Percentiles rank a stretch among this genome's conserved stretches.
Conservation (phyloP, 306 rosid species). For the Cotoneaster glaucophyllus region DNA sequence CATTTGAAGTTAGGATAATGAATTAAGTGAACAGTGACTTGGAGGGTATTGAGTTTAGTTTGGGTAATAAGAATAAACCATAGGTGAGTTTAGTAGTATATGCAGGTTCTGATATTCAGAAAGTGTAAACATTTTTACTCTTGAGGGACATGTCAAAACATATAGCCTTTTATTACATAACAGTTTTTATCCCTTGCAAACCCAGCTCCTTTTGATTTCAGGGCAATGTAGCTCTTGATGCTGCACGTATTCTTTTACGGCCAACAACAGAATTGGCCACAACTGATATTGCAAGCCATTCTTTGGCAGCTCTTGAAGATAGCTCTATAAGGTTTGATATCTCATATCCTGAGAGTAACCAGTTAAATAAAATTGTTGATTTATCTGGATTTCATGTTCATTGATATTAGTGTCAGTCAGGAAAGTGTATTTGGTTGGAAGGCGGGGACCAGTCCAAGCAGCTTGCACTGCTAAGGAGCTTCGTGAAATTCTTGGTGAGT, state of each 20-base stretch:
- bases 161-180: neutral
- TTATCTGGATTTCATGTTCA: conserved; percentile 5
- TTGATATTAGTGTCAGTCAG: conserved; percentile 33
- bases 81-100: neutral
- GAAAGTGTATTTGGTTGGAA: conserved; percentile 88
- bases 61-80: neutral
- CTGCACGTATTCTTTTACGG: conserved; percentile 77
- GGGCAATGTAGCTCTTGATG: conserved; percentile 98
- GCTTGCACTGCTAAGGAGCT: conserved; percentile 94
- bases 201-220: conserved; percentile 27
- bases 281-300: conserved; percentile 82
- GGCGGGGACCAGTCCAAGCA: conserved; percentile 97
- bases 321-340: conserved; percentile 70
- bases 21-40: neutral
- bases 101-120: neutral
- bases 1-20: neutral
- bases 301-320: conserved; percentile 65
- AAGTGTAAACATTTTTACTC: neutral
- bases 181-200: conserved; percentile 7
- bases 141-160: neutral
- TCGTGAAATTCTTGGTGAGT: conserved; percentile 86
- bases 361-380: conserved; percentile 4
- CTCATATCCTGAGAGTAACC: conserved; percentile 1
- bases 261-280: conserved; percentile 63
- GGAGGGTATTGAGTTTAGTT: neutral